A percentile compares a stretch with the other conserved stretches of the same genome.
These are phyloP conservation scores for Fusarium virguliforme DNA, from an alignment of 2,329 filamentous ascomycete genomes.

Conservation along the genomic window DNA sequence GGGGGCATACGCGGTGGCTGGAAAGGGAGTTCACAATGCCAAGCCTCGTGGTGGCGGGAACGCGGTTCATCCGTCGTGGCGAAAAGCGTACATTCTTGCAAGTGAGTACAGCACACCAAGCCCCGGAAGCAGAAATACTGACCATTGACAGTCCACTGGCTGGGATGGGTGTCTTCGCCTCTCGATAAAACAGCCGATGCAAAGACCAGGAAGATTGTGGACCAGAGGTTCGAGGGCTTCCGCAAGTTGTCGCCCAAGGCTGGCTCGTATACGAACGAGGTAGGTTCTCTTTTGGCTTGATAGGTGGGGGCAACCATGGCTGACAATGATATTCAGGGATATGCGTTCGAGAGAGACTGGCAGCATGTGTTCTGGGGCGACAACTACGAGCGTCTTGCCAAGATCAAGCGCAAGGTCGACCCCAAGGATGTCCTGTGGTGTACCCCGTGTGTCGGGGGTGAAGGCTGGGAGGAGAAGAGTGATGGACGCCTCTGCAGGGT, in stretches of 20 bases:
- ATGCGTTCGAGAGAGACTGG: slow-evolving; percentile 41
- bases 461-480: slow-evolving; percentile 50
- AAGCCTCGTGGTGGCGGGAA: slow-evolving; percentile 62
- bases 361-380: slow-evolving; percentile 56
- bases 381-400: slow-evolving; percentile 59
- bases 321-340: not conserved
- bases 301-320: too few species aligned
- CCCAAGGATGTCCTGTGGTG: slow-evolving; percentile 62
- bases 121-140: not conserved
- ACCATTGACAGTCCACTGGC: slow-evolving; percentile 11
- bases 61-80: slow-evolving; percentile 67
- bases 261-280: slow-evolving; percentile 18
- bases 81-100: slow-evolving; percentile 60
- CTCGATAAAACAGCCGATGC: slow-evolving; percentile 17
- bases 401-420: slow-evolving; percentile 60
- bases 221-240: slow-evolving; percentile 17
- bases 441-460: slow-evolving; percentile 59
- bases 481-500: slow-evolving; percentile 19
- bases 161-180: slow-evolving; percentile 18
- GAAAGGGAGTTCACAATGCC: slow-evolving; percentile 61
- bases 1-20: slow-evolving; percentile 60
- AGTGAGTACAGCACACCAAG: slow-evolving; percentile 51
- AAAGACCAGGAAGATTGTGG: not conserved
- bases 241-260: slow-evolving; percentile 1
- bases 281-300: not conserved